Percentiles rank a stretch among this genome's conserved stretches.
phyloP scores from a whole-genome alignment of 305 asterid genomes.

The Petunia hybrid region DNA sequence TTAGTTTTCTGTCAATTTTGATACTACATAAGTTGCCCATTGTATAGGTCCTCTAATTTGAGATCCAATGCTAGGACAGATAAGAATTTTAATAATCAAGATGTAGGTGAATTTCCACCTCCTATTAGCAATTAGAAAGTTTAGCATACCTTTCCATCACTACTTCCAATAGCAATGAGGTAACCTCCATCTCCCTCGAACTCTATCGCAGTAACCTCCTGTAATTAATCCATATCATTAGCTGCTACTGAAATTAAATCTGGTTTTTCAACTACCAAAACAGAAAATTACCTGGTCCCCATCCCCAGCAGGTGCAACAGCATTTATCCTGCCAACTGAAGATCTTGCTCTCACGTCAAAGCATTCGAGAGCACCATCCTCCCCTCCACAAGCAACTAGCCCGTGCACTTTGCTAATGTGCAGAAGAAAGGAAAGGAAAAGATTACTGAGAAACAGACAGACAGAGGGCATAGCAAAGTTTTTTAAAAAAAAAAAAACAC shows the following conservation, averaged over 20 bases:
- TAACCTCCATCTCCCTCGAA: slow-evolving; percentile 82
- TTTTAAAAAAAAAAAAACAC: too few species aligned
- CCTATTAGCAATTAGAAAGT: neutral
- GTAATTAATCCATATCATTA: slow-evolving; percentile 38
- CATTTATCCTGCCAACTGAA: slow-evolving; percentile 84
- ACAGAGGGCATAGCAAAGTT: slow-evolving; percentile 1
- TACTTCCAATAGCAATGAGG: slow-evolving; percentile 92
- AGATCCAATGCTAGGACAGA: neutral
- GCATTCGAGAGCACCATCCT: slow-evolving; percentile 95
- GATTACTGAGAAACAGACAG: neutral
- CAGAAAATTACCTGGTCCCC: slow-evolving; percentile 61
- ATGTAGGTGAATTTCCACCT: neutral
- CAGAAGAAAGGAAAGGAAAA: slow-evolving; percentile 23
- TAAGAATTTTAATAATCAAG: slow-evolving; percentile 5
- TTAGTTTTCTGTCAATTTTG: neutral
- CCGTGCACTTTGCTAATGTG: slow-evolving; percentile 78
- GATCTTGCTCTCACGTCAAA: slow-evolving; percentile 87
- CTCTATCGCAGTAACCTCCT: slow-evolving; percentile 93
- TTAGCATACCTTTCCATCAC: slow-evolving; percentile 80
- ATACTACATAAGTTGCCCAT: neutral
- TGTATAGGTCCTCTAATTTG: neutral
- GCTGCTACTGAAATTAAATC: neutral
- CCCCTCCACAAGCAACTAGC: slow-evolving; percentile 91
- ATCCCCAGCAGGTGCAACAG: slow-evolving; percentile 65
- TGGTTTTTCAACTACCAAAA: neutral